Evolutionary conservation across 495 filamentous ascomycete species (phyloP).

Genomic region (Apodospora peruviana): DNA sequence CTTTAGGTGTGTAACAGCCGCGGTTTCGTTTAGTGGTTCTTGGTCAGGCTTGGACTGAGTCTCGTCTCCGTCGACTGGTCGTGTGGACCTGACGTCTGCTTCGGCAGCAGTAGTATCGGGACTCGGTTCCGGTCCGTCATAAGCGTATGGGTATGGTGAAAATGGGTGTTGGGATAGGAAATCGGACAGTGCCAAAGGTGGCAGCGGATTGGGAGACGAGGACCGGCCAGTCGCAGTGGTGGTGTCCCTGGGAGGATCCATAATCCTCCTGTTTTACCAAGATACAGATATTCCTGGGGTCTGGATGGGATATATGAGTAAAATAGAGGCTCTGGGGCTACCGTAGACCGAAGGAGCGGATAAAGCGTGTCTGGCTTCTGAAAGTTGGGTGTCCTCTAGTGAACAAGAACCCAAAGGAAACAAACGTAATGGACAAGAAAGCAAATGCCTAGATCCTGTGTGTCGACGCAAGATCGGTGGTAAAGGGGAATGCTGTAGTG

Average conservation of each 20-base stretch:
- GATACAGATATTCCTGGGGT: background rate
- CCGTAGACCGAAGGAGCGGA: too few relatives aligned
- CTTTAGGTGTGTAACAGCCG: background rate
- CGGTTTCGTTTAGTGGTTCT: too few relatives aligned
- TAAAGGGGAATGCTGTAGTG: too few relatives aligned
- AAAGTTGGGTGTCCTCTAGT: too few relatives aligned
- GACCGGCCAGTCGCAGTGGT: background rate
- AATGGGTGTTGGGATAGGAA: slow-evolving; percentile 1
- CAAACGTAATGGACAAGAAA: too few relatives aligned
- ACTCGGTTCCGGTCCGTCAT: background rate
- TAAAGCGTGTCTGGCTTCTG: too few relatives aligned
- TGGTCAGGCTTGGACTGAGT: too few relatives aligned
- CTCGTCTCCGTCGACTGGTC: background rate
- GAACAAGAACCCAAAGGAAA: too few relatives aligned
- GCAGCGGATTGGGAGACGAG: background rate
- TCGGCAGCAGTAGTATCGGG: background rate
- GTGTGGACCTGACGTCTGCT: background rate
- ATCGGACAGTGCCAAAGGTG: slow-evolving; percentile 4
- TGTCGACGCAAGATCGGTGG: too few relatives aligned
- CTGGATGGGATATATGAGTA: background rate
- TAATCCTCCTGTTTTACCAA: background rate
- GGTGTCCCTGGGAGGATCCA: background rate
- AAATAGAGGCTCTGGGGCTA: too few relatives aligned
- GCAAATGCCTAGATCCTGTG: too few relatives aligned
- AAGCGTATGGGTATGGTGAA: background rate